phyloP scores from a whole-genome alignment of 2,329 filamentous ascomycete species.

The Venturia pyrina region DNA sequence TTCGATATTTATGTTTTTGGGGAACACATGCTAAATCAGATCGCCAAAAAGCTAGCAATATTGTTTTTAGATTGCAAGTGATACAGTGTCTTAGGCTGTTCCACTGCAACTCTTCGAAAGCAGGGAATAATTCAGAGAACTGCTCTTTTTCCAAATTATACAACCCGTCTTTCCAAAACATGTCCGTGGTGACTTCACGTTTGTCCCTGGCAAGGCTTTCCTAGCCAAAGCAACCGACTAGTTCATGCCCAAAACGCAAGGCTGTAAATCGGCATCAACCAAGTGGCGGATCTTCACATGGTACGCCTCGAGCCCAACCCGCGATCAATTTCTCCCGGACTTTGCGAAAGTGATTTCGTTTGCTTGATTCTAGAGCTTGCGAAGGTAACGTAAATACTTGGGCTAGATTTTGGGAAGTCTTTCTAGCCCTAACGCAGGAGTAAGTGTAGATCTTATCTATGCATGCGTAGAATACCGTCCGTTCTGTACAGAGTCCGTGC shows the following conservation, averaged over 20 bases:
- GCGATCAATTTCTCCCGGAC: neutral
- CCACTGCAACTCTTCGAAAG: neutral
- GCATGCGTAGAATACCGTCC: too few species aligned
- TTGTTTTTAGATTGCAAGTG: too few species aligned
- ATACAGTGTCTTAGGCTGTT: neutral
- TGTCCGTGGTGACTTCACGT: neutral
- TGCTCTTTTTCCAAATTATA: neutral
- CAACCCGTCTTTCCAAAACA: neutral
- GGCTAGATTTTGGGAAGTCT: too few species aligned
- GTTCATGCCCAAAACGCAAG: neutral
- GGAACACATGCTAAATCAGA: too few species aligned
- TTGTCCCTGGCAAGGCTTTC: neutral
- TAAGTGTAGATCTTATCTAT: too few species aligned
- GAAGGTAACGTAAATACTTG: too few species aligned
- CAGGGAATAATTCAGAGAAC: neutral
- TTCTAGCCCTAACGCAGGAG: too few species aligned
- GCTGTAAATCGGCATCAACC: neutral
- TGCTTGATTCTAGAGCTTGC: too few species aligned
- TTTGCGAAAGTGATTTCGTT: too few species aligned
- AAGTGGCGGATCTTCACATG: neutral
- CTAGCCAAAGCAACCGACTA: neutral
- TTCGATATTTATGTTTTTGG: too few species aligned
- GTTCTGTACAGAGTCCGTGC: too few species aligned
- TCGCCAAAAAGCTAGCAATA: too few species aligned
- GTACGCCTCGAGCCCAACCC: neutral